These are phyloP conservation scores for Lablab purpureus DNA, from an alignment of 306 rosid species.

Conservation along the genomic window DNA sequence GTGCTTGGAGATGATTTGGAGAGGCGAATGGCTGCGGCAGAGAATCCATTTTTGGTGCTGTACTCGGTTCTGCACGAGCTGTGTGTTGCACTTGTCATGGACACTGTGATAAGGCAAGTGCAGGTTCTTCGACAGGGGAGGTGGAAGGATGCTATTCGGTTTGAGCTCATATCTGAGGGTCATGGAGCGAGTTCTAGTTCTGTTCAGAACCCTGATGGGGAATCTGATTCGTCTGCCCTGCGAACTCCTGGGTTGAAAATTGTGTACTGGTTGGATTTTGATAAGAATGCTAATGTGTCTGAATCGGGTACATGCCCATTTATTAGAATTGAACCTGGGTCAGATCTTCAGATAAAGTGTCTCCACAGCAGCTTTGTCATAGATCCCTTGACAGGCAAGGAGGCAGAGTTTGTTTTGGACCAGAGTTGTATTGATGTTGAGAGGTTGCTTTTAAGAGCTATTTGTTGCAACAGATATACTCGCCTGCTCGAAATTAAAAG, in stretches of 20 bases:
- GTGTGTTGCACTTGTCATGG: constrained; percentile 93
- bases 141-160: constrained; percentile 97
- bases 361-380: constrained; percentile 83
- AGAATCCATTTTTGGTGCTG: constrained; percentile 79
- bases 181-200: constrained; percentile 75
- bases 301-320: constrained; percentile 78
- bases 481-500: constrained; percentile 93
- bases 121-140: constrained; percentile 89
- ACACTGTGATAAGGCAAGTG: constrained; percentile 91
- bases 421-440: constrained; percentile 96
- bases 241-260: constrained; percentile 93
- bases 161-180: constrained; percentile 86
- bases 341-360: constrained; percentile 88
- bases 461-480: constrained; percentile 89
- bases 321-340: constrained; percentile 92
- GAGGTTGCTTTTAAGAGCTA: constrained; percentile 86
- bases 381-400: constrained; percentile 90
- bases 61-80: constrained; percentile 91
- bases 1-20: constrained; percentile 92
- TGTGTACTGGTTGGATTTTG: constrained; percentile 92
- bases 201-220: constrained; percentile 82
- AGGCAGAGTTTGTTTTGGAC: constrained; percentile 83
- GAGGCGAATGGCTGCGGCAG: constrained; percentile 95
- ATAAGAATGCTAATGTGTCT: constrained; percentile 67
- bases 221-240: constrained; percentile 75